Base-by-base conservation (phyloP, 2,329 filamentous ascomycete species). In the Alternaria incomplexa region DNA sequence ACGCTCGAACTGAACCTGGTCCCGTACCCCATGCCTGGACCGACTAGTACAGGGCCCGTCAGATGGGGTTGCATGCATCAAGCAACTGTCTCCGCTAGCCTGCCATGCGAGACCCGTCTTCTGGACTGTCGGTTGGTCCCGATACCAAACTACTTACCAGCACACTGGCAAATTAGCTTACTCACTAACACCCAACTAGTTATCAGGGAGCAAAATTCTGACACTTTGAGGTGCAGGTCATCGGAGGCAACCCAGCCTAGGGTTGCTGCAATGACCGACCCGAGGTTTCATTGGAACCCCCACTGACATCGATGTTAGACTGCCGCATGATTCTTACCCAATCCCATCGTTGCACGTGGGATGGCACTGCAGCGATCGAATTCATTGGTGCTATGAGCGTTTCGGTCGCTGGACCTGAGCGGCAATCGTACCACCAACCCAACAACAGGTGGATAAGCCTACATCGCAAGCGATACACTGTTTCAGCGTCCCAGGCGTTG, bases 111-210 rank as follows among this genome's bases (percentile, higher is more conserved):
- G 46, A 40, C 36, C 45, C 54, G 32, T 56, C 12, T 56, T 47
- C 54, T 56, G 43, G 43, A 56, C 25, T 22, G 43, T 48, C 43
- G 54, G 54, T 56, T 48, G 54, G 44, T 56, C 26, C 54, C 40
- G 13, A 48, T 48, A 17, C 17, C 22, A 47, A 30, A 47, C 54
- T 56, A 20, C 25, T 56, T 56, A 56, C 54, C 43, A 44, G 54
- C 30, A 32, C 43, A 23, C 26, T 48, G 44, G 28, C 48, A 23
- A 36, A 15, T 52, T n/a, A 52, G 30, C 48, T 25, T 52, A 9
- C 48, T 17, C 48, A 40, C 48, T 52, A 52, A 52, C 20, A 40
- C 28, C 30, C 20, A 52, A 40, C 30, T 11, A 30, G 48, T 15
- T 25, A 52, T 52, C 17, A 52, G 13, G 20, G 20, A 17, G 48